Conservation (phyloP, 23 red algal genomes). For the Chondrus crispus region DNA sequence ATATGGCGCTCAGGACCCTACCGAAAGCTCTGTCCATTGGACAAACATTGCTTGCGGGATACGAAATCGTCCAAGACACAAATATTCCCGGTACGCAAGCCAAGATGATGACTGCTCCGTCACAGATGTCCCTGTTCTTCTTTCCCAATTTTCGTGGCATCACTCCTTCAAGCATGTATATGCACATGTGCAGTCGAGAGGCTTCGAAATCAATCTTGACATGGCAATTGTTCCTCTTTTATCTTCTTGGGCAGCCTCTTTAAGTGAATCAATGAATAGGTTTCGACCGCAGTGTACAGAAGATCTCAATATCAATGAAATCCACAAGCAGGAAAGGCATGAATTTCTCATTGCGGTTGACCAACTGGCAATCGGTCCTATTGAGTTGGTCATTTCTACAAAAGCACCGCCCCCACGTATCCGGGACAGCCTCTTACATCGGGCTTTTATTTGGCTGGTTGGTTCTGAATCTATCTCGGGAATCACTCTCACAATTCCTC, state of each 20-base stretch:
- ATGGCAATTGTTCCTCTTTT: slow-evolving; percentile 21
- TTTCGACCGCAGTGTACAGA: background rate
- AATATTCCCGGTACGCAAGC: too few species aligned
- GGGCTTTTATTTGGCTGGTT: slow-evolving; percentile 18
- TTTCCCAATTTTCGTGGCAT: slow-evolving; percentile 9
- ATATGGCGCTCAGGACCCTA: background rate
- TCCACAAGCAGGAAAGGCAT: background rate
- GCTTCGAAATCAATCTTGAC: slow-evolving; percentile 20
- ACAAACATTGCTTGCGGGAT: background rate
- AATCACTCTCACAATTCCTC: background rate
- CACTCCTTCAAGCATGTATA: slow-evolving; percentile 13
- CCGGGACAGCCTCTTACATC: background rate
- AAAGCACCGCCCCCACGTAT: slow-evolving; percentile 24
- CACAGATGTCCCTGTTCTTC: background rate
- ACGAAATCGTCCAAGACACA: too few species aligned
- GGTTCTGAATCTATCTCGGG: background rate
- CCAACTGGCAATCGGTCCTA: slow-evolving; percentile 23
- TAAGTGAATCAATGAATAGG: background rate
- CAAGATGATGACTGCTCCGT: background rate
- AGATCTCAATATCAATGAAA: background rate
- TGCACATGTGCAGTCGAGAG: slow-evolving; percentile 8
- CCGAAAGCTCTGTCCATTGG: background rate
- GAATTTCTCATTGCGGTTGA: background rate
- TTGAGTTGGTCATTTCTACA: slow-evolving; percentile 3
- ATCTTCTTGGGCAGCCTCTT: slow-evolving; percentile 5